Conservation (phyloP, 345 rosid genomes). For the Eucalyptus polyanthemos region DNA sequence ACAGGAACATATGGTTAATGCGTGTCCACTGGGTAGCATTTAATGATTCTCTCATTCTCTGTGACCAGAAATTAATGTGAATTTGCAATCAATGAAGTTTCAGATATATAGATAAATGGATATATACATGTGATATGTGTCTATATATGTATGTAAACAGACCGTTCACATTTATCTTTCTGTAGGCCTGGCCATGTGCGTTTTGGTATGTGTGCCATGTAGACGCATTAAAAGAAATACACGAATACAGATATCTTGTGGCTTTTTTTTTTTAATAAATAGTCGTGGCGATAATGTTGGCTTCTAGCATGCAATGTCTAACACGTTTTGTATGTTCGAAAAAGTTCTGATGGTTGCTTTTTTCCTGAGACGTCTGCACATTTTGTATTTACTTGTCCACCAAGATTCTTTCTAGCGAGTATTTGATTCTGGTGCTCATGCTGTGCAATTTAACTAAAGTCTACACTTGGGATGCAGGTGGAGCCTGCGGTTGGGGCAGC, state of each 20-base stretch:
- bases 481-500: slow-evolving; percentile 80
- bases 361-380: not conserved
- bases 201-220: not conserved
- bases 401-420: not conserved
- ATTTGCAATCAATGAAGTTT: not conserved
- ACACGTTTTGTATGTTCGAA: not conserved
- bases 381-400: not conserved
- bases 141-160: not conserved
- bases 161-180: not conserved
- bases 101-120: not conserved
- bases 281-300: not conserved
- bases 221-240: not conserved
- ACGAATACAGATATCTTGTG: not conserved
- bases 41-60: not conserved
- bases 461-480: slow-evolving; percentile 15
- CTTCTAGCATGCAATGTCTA: not conserved
- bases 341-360: not conserved
- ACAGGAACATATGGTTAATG: not conserved
- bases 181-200: not conserved
- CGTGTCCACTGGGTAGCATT: not conserved
- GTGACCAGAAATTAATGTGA: not conserved
- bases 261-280: not conserved
- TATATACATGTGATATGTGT: not conserved
- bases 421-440: not conserved
- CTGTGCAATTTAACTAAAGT: not conserved